phyloP scores from a whole-genome alignment of 1,139 yeast genomes.

The Diutina rugosa region DNA sequence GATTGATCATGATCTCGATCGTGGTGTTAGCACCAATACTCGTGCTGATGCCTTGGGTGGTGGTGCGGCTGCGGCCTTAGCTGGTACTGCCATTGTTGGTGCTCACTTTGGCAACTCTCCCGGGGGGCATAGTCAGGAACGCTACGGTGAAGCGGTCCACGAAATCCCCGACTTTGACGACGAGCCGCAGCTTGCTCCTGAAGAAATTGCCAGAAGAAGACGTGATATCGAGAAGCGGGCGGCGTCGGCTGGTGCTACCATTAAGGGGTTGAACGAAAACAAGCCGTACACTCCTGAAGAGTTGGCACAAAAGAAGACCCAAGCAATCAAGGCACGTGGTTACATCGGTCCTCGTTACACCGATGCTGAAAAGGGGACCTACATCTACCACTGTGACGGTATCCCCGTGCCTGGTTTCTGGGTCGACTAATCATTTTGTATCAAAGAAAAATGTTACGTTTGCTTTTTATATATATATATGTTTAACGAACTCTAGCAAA shows the following conservation, averaged over 20 bases:
- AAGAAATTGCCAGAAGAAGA: background rate
- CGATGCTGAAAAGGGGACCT: background rate
- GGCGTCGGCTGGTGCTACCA: conserved; percentile 1
- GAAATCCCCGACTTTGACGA: background rate
- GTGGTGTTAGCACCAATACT: background rate
- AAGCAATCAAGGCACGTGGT: background rate
- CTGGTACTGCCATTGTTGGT: conserved; percentile 1
- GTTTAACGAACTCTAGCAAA: background rate
- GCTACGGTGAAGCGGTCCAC: background rate
- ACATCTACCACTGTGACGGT: background rate
- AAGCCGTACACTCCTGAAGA: background rate
- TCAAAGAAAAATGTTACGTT: background rate
- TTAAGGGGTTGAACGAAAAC: background rate
- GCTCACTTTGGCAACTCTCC: conserved; percentile 2
- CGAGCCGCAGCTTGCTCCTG: background rate
- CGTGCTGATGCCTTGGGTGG: background rate
- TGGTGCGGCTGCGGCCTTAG: background rate
- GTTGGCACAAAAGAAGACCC: background rate
- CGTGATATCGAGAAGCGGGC: background rate
- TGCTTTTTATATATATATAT: background rate
- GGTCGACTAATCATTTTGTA: background rate
- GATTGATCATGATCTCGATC: background rate
- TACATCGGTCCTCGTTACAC: background rate
- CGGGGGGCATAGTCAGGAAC: background rate
- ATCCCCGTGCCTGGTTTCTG: conserved; percentile 1